phyloP scores from a whole-genome alignment of 352 stramenopile genomes.

The Phytopythium chamaehyphon region DNA sequence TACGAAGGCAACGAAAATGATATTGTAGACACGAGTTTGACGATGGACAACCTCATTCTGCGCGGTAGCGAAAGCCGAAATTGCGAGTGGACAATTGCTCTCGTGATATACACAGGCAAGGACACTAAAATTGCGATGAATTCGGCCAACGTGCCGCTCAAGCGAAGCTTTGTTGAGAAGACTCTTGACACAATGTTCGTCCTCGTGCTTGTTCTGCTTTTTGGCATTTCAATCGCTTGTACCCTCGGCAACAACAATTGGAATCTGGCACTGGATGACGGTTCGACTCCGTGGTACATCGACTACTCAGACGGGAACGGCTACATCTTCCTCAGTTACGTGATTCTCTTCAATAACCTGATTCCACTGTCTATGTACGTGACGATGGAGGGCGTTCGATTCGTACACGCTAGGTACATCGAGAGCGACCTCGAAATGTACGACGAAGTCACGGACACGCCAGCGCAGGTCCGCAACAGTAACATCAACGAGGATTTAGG shows the following conservation, averaged over 20 bases:
- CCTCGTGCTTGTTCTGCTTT: slow-evolving; percentile 80
- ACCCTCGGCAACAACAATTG: slow-evolving; percentile 85
- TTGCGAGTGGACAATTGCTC: slow-evolving; percentile 77
- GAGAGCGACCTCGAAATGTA: slow-evolving; percentile 87
- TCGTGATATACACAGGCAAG: slow-evolving; percentile 82
- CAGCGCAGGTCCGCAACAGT: slow-evolving; percentile 79
- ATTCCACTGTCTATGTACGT: slow-evolving; percentile 89
- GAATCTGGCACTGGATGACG: slow-evolving; percentile 59
- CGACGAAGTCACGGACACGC: slow-evolving; percentile 60
- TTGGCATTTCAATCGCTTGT: slow-evolving; percentile 79
- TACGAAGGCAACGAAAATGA: slow-evolving; percentile 15
- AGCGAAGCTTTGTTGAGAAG: slow-evolving; percentile 85
- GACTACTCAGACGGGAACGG: slow-evolving; percentile 46
- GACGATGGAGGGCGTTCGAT: slow-evolving; percentile 87
- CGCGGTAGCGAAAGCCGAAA: slow-evolving; percentile 84
- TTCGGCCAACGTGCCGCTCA: slow-evolving; percentile 70
- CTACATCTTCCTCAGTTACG: slow-evolving; percentile 89
- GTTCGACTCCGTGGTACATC: slow-evolving; percentile 65
- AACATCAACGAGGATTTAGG: slow-evolving; percentile 89
- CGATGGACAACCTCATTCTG: slow-evolving; percentile 86
- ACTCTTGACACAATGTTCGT: slow-evolving; percentile 88
- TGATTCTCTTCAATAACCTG: slow-evolving; percentile 89
- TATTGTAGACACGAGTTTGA: slow-evolving; percentile 55
- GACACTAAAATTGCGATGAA: slow-evolving; percentile 88
- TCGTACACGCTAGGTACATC: slow-evolving; percentile 83